phyloP scores from a whole-genome alignment of 116 monocot species.

The Zostera marina region DNA sequence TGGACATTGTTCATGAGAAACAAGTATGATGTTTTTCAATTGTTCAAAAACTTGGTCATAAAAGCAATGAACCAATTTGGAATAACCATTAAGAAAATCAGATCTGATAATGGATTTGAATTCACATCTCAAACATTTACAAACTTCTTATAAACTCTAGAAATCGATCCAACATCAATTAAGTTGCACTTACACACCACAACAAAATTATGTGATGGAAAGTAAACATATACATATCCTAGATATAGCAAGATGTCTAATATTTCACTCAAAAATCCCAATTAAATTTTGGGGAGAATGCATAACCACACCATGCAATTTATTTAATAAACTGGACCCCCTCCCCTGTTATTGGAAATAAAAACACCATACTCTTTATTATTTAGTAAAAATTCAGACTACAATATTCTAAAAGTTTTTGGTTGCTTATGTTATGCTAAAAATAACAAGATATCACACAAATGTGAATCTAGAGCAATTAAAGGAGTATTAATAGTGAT shows the following conservation, averaged over 20 bases:
- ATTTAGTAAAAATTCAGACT: neutral
- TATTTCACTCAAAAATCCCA: neutral
- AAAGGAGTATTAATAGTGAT: neutral
- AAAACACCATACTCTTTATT: neutral
- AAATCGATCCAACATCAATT: neutral
- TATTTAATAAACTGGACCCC: neutral
- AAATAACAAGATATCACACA: neutral
- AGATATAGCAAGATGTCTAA: neutral
- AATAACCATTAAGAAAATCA: neutral
- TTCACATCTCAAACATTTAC: neutral
- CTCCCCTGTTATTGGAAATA: neutral
- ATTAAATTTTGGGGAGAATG: neutral
- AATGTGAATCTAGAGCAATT: neutral
- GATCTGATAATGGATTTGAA: neutral
- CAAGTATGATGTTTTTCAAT: neutral
- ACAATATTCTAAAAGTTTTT: neutral
- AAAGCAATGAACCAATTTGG: neutral
- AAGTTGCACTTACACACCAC: neutral
- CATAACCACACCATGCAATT: neutral
- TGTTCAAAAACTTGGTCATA: neutral
- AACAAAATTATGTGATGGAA: slow-evolving; percentile 4
- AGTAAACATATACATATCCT: slow-evolving; percentile 2
- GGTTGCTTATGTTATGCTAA: neutral
- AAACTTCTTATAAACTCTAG: too few relatives aligned
- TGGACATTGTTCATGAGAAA: neutral